These are phyloP conservation scores for Rutidosis leptorrhynchoides DNA, from an alignment of 129 eudicot species.

Conservation along the genomic window DNA sequence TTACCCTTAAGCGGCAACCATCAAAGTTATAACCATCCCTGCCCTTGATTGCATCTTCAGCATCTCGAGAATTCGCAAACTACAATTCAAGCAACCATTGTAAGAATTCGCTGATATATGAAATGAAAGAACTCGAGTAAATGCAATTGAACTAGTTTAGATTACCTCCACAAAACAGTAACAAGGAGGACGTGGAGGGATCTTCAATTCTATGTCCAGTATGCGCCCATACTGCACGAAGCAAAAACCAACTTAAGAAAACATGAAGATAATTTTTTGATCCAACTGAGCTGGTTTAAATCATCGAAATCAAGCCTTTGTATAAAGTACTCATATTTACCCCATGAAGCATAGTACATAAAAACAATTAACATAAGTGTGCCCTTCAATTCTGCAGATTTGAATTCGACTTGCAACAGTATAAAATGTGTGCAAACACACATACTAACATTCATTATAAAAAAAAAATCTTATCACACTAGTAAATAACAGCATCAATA, in stretches of 20 bases:
- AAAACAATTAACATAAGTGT: neutral
- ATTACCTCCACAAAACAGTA: conserved; percentile 94
- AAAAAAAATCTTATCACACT: neutral
- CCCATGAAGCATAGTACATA: neutral
- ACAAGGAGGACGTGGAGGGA: conserved; percentile 98
- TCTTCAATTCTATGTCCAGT: conserved; percentile 88
- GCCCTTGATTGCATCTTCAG: conserved; percentile 97
- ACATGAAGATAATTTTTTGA: neutral
- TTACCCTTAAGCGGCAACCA: conserved; percentile 94
- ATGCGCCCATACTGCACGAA: conserved; percentile 88
- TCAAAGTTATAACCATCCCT: conserved; percentile 98
- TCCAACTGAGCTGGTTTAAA: neutral
- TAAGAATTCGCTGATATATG: neutral
- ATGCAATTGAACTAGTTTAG: neutral
- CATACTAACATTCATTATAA: neutral
- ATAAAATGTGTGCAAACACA: neutral
- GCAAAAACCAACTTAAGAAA: conserved; percentile 10
- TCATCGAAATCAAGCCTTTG: conserved; percentile 10
- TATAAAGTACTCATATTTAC: neutral
- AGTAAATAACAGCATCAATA: neutral
- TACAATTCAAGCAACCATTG: conserved; percentile 28
- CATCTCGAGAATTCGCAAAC: conserved; percentile 92
- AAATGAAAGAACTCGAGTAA: neutral
- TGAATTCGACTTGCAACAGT: neutral
- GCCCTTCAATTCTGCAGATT: neutral